Evolutionary conservation across 1,139 yeast species (phyloP).

Genomic region (Sugiyamaella xylanicola): DNA sequence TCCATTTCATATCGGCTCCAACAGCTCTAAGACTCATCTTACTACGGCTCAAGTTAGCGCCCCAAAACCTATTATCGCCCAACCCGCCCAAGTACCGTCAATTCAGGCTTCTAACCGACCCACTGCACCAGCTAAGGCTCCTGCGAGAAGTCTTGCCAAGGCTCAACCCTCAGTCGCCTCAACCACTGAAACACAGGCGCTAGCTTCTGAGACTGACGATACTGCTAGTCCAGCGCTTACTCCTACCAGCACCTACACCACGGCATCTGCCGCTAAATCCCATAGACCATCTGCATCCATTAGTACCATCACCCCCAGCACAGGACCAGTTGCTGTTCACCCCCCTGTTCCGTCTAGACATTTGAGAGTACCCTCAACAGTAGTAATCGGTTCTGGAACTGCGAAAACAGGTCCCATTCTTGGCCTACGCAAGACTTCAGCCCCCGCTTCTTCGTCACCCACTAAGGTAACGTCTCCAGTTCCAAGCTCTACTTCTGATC

Average conservation of each 20-base stretch:
- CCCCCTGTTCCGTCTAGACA: background rate
- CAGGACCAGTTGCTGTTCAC: background rate
- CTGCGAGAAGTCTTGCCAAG: too few species aligned
- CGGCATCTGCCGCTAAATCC: background rate
- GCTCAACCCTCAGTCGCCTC: too few species aligned
- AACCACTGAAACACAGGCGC: too few species aligned
- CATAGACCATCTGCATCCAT: background rate
- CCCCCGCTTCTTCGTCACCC: background rate
- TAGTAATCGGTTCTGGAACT: conserved; percentile 19
- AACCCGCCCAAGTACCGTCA: background rate
- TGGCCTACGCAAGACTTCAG: conserved; percentile 6
- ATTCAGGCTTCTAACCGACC: too few species aligned
- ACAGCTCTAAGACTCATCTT: background rate
- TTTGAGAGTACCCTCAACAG: conserved; percentile 10
- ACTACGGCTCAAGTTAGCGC: background rate
- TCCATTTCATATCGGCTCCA: background rate
- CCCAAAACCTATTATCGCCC: background rate
- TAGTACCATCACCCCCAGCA: background rate
- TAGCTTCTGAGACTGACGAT: too few species aligned
- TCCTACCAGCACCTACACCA: background rate
- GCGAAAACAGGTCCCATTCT: conserved; percentile 25
- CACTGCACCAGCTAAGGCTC: too few species aligned
- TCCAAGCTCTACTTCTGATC: too few species aligned
- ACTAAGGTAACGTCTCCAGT: background rate
- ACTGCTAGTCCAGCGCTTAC: too few species aligned